Evolutionary conservation across 192 early-diverging fungal species (phyloP), one percentile per base, ranked within the genome.

Genomic region (Backusella macrospora): DNA sequence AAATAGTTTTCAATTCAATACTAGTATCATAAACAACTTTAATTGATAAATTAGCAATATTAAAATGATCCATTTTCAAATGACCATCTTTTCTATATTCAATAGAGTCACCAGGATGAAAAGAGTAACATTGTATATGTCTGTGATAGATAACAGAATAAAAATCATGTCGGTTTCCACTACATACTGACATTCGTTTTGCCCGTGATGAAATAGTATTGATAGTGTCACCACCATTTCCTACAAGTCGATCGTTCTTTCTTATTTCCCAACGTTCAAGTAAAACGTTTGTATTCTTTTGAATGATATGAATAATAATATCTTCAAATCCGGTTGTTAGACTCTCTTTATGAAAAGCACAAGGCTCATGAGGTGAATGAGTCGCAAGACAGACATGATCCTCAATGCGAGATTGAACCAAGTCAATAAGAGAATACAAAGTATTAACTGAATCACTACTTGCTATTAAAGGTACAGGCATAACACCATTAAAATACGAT

Each of bases 391-490:
- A 59, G 8, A 23, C 18, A 59, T 23, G 7, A 10, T 59, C 52
- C 21, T 59, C 52, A 59, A 59, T 59, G 52, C 52, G 52, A 59
- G 52, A 59, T 12, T 59, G 52, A 3, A 59, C 52, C 26, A 26
- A 59, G 21, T 59, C 52, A 26, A 59, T 4, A 59, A 59, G 52
- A 59, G 52, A 59, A 26, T 18, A 26, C 21, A 59, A 26, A 6
- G 52, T 13, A 23, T 21, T 12, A 43, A 43, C 40, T 43, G 37
- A 21, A 43, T 66, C 40, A 64, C 34, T 64, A 39, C 6, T 38
- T 18, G 18, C 43, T 43, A 42, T 66, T 66, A 66, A 38, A 42
- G 65, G 65, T 12, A 66, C 40, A 42, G 67, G 67, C 67, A 72
- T 62, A 37, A 70, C 37, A 68, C 37, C 42, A 68, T 42, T 14